phyloP scores from a whole-genome alignment of 2,329 filamentous ascomycete genomes.

The Colletotrichum cereale region DNA sequence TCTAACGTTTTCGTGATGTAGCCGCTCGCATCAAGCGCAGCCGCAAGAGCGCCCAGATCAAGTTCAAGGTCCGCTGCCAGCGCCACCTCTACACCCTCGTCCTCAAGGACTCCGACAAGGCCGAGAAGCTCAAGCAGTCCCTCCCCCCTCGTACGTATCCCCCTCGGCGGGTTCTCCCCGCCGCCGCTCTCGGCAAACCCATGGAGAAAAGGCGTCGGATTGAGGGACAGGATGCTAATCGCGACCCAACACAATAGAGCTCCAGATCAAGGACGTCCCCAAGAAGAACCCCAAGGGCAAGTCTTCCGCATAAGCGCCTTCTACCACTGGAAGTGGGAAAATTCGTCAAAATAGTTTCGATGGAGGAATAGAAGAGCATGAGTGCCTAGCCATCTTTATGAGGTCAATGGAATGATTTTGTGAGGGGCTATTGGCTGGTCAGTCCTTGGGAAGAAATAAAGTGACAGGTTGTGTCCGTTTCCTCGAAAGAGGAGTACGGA shows the following conservation, averaged over 20 bases:
- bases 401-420: conserved; percentile 36
- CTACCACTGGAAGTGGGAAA: conserved; percentile 8
- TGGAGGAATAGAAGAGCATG: conserved; percentile 38
- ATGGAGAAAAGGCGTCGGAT: neutral
- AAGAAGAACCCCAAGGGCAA: conserved; percentile 66
- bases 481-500: conserved; percentile 15
- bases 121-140: conserved; percentile 99
- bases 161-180: neutral
- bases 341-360: conserved; percentile 29
- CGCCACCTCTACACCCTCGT: conserved; percentile 97
- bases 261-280: conserved; percentile 66
- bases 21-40: conserved; percentile 97
- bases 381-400: conserved; percentile 31
- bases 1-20: conserved; percentile 55
- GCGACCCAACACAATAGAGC: conserved; percentile 52
- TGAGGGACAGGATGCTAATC: conserved; percentile 11
- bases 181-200: neutral
- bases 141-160: conserved; percentile 88
- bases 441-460: conserved; percentile 26
- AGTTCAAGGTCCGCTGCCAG: conserved; percentile 99
- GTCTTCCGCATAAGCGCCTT: conserved; percentile 50
- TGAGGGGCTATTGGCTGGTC: conserved; percentile 24
- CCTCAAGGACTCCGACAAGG: conserved; percentile 99
- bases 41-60: conserved; percentile 90
- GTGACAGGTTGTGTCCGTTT: neutral